Base-by-base conservation (phyloP, 2,329 filamentous ascomycete species). In the Nemania sp. region DNA sequence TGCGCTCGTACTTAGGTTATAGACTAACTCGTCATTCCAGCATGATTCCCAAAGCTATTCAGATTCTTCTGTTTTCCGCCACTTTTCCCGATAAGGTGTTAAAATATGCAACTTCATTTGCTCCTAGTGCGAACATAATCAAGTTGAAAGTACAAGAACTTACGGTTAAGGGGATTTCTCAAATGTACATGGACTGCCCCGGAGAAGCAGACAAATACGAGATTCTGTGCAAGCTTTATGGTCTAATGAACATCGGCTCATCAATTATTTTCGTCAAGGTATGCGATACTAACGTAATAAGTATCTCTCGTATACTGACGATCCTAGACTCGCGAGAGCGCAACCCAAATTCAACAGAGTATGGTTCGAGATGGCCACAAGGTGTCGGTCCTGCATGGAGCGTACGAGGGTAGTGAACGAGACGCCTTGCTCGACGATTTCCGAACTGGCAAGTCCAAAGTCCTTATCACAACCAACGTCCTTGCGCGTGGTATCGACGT, bases 231-330 rank as follows among this genome's bases (percentile, higher is more conserved):
- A 93, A 95, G 78, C 92, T 99, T 67, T 99, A 99, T 78, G 94
- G 95, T 66, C 85, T 98, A 52, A 95, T 99, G 88, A 98, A 94
- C 18, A 94, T 98, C 75, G 94, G 94, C 5, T 97, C 95, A 7
- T 98, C 96, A 0, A 97, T 99, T 77, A 98, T 99, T 75, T 99
- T 99, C 77, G 95, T 98, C 80, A 93, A 91, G 86, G 93, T 94
- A 83, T 55, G 67, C 35, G 13, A 11, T 32, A 15, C 43, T 52
- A 10, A 8, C 22, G 69, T 53, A 13, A 7, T 29, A 10, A 41
- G 18, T 43, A 7, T 24, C n/a, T 59, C 11, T 11, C 41, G 1
- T 22, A 38, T 45, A 56, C 73, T 76, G 65, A 77, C 59, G 45
- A 7, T 56, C 18, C 53, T 73, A 97, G 92, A 96, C 92, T 59